A percentile compares a stretch with the other conserved stretches of the same genome.
Conservation (phyloP, 2,329 filamentous ascomycete species). For the Didymella glomerata region DNA sequence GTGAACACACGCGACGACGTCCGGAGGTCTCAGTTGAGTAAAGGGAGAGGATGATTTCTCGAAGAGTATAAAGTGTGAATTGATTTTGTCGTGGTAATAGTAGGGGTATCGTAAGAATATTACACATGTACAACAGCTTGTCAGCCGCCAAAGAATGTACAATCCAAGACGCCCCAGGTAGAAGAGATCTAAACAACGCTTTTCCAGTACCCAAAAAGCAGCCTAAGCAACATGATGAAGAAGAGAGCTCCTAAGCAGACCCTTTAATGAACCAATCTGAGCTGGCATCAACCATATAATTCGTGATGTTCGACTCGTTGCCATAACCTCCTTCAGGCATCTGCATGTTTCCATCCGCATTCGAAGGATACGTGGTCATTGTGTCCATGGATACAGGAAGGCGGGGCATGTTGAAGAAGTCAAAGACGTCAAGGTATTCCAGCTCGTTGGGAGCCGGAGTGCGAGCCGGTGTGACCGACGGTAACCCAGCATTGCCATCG, state of each 20-base stretch:
- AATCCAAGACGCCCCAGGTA: not conserved
- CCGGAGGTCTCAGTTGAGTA: not conserved
- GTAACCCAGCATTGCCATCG: slow-evolving; percentile 46
- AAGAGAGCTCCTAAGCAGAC: slow-evolving; percentile 18
- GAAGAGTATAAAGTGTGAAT: not conserved
- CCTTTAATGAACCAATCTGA: slow-evolving; percentile 72
- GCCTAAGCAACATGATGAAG: not conserved
- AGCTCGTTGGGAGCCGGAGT: slow-evolving; percentile 82
- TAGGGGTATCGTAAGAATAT: slow-evolving; percentile 23
- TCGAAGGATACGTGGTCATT: slow-evolving; percentile 39
- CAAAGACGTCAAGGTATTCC: slow-evolving; percentile 91
- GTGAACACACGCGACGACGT: not conserved
- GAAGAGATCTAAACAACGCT: not conserved
- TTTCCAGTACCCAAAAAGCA: not conserved
- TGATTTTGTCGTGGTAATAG: slow-evolving; percentile 10
- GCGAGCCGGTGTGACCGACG: slow-evolving; percentile 63
- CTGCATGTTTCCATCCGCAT: slow-evolving; percentile 36
- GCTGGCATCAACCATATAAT: slow-evolving; percentile 78
- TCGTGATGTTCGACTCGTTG: slow-evolving; percentile 79
- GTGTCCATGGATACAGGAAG: slow-evolving; percentile 60
- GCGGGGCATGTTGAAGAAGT: slow-evolving; percentile 91
- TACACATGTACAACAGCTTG: slow-evolving; percentile 6
- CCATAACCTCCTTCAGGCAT: slow-evolving; percentile 40
- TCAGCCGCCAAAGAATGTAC: slow-evolving; percentile 10
- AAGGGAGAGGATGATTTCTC: too few species aligned